Conservation (phyloP, 495 filamentous ascomycete species). For the Oleoguttula mirabilis region DNA sequence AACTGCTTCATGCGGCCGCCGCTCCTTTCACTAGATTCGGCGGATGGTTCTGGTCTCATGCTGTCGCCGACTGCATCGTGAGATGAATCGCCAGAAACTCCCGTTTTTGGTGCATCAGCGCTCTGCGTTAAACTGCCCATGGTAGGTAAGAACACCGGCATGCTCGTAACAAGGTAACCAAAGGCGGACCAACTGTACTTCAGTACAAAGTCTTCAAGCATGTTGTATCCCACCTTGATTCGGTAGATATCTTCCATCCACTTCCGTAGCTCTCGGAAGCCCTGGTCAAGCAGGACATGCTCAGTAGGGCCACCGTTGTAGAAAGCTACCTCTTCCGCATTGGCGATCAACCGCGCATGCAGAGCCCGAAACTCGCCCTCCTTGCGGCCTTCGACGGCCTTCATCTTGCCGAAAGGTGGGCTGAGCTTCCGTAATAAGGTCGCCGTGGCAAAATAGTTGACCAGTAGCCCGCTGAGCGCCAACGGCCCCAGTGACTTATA, state of each 20-base stretch:
- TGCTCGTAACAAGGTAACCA: slow-evolving; percentile 82
- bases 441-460: slow-evolving; percentile 87
- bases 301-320: slow-evolving; percentile 93
- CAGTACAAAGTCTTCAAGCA: slow-evolving; percentile 93
- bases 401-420: slow-evolving; percentile 91
- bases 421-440: slow-evolving; percentile 75
- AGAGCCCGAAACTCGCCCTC: slow-evolving; percentile 89
- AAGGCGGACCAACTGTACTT: slow-evolving; percentile 99
- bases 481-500: slow-evolving; percentile 85
- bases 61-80: not conserved
- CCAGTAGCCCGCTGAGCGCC: slow-evolving; percentile 70
- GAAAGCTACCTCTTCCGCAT: slow-evolving; percentile 98
- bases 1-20: slow-evolving; percentile 92
- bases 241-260: slow-evolving; percentile 97
- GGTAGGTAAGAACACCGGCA: slow-evolving; percentile 88
- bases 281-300: slow-evolving; percentile 72
- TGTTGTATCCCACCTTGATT: slow-evolving; percentile 94
- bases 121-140: too few relatives aligned
- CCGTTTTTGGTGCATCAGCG: too few relatives aligned
- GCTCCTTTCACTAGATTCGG: slow-evolving; percentile 25
- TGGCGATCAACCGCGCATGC: slow-evolving; percentile 84
- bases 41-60: not conserved
- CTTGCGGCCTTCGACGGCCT: slow-evolving; percentile 82
- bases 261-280: slow-evolving; percentile 78
- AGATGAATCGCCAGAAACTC: not conserved